A percentile compares a stretch with the other conserved stretches of the same genome.
Evolutionary conservation across 1,284 basidiomycete genomes (phyloP).

Genomic region (Ustilago shanxiensis): DNA sequence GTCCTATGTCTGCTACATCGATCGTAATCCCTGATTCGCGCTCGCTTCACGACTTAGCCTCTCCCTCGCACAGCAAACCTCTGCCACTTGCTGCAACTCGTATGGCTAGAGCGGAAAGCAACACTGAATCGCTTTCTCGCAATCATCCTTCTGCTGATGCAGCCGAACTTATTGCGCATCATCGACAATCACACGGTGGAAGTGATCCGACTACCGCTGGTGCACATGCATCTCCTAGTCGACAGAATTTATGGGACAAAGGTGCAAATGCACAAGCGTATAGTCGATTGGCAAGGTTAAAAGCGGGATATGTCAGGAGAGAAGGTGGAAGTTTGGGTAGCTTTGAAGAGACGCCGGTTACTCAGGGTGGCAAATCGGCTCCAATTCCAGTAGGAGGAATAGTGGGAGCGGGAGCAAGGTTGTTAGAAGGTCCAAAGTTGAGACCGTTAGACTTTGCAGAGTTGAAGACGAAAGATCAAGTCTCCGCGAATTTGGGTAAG

Average conservation of each 20-base stretch:
- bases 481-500: conserved; percentile 79
- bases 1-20: neutral
- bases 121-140: neutral
- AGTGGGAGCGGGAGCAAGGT: neutral
- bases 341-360: no score
- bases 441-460: conserved; percentile 78
- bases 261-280: conserved; percentile 30
- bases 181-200: conserved; percentile 50
- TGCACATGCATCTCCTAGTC: conserved; percentile 13
- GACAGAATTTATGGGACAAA: conserved; percentile 34
- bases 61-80: neutral
- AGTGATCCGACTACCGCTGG: conserved; percentile 48
- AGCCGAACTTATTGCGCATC: conserved; percentile 34
- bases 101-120: conserved; percentile 27
- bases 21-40: conserved; percentile 33
- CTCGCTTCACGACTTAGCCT: conserved; percentile 20
- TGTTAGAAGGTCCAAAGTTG: conserved; percentile 71
- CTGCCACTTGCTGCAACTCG: neutral
- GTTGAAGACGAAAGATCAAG: conserved; percentile 77
- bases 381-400: neutral
- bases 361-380: no score
- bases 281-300: conserved; percentile 24
- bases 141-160: neutral
- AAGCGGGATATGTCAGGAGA: conserved; percentile 30
- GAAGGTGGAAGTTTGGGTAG: conserved; percentile 1